phyloP scores from a whole-genome alignment of 257 asterid genomes.

The Scutellaria baicalensis region DNA sequence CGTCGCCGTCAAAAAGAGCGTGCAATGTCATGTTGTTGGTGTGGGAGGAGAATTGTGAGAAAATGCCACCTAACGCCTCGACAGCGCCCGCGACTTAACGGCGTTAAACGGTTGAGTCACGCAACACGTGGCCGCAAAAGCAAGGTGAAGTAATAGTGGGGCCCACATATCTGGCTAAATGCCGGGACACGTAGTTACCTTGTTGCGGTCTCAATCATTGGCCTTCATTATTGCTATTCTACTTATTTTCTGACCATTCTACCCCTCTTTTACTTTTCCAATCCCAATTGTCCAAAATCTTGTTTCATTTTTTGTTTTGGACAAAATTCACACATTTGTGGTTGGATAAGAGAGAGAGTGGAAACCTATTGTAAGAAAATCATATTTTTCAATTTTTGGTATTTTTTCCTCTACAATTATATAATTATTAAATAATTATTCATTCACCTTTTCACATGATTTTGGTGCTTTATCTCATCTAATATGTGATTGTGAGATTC shows the following conservation, averaged over 20 bases:
- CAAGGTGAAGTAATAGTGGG: conserved; percentile 5
- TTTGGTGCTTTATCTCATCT: too few species aligned
- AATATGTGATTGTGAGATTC: too few species aligned
- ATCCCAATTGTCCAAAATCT: background rate
- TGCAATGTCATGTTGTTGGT: conserved; percentile 12
- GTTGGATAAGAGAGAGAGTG: too few species aligned
- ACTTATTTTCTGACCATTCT: background rate
- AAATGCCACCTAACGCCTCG: conserved; percentile 30
- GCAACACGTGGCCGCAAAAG: conserved; percentile 31
- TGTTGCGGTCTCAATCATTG: conserved; percentile 14
- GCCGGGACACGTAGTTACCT: conserved; percentile 33
- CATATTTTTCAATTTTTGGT: too few species aligned
- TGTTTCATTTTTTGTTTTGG: background rate
- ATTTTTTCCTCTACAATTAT: too few species aligned
- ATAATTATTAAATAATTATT: too few species aligned
- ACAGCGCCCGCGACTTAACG: conserved; percentile 34
- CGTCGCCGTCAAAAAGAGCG: conserved; percentile 13
- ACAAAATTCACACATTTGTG: background rate
- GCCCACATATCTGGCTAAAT: background rate
- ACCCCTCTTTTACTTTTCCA: background rate
- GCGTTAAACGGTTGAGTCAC: conserved; percentile 33
- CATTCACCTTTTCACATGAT: too few species aligned
- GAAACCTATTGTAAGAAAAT: too few species aligned
- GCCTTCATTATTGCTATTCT: background rate
- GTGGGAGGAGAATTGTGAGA: conserved; percentile 2